Evolutionary conservation across 306 rosid species (phyloP).

Genomic region (Gillenia trifoliata): DNA sequence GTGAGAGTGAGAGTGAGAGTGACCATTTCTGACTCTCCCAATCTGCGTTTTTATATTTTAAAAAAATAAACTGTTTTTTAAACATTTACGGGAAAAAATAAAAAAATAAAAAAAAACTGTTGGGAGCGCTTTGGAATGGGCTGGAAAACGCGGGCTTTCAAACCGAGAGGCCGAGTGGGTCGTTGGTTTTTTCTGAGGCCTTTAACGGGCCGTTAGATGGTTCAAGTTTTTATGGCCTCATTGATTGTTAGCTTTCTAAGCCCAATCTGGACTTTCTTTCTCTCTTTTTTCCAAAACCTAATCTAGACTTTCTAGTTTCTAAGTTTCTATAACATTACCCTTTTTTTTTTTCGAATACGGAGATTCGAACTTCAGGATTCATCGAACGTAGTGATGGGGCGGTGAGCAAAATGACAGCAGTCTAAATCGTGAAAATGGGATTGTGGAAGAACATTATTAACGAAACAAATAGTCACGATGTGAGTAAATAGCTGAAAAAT

Average conservation of each 20-base stretch:
- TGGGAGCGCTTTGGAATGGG: neutral
- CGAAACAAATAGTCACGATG: neutral
- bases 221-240: neutral
- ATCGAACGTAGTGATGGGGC: no score
- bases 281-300: no score
- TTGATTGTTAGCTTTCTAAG: neutral
- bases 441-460: no score
- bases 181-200: neutral
- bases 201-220: neutral
- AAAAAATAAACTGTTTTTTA: neutral
- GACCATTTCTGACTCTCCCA: constrained; percentile 10
- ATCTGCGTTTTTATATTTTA: neutral
- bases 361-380: no score
- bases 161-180: neutral
- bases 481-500: no score
- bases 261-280: neutral
- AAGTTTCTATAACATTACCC: neutral
- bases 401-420: neutral
- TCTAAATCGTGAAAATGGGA: neutral
- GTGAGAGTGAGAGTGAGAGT: neutral
- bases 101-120: neutral
- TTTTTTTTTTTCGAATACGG: no score
- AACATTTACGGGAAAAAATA: neutral
- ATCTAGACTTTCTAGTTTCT: neutral
- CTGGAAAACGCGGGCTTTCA: neutral